phyloP scores from a whole-genome alignment of 345 rosid genomes.

The Eucalyptus coolabah region DNA sequence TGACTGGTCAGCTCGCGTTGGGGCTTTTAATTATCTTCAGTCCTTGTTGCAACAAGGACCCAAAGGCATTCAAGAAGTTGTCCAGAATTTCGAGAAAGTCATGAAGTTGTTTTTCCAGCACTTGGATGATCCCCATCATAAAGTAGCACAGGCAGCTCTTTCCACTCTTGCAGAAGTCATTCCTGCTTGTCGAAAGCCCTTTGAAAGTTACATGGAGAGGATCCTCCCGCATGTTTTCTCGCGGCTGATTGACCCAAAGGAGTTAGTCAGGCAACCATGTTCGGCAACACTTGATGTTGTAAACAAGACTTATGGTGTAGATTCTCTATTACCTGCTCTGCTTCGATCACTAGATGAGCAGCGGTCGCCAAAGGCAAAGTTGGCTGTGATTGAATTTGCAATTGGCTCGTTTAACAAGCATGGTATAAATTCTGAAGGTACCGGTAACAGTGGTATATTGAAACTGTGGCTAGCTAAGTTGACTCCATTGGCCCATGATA shows the following conservation, averaged over 20 bases:
- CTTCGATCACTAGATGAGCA: conserved; percentile 98
- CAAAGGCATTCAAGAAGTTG: conserved; percentile 87
- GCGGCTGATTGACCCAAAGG: conserved; percentile 92
- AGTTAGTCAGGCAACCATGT: conserved; percentile 94
- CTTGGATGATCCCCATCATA: conserved; percentile 98
- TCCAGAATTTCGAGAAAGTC: conserved; percentile 92
- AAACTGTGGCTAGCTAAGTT: conserved; percentile 95
- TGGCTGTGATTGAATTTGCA: conserved; percentile 95
- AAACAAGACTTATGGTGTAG: conserved; percentile 82
- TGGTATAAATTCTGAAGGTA: conserved; percentile 65
- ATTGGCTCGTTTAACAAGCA: conserved; percentile 85
- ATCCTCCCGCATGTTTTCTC: conserved; percentile 96
- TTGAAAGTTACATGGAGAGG: conserved; percentile 97
- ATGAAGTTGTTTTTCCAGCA: conserved; percentile 98
- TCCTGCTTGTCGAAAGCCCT: conserved; percentile 93
- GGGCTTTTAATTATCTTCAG: conserved; percentile 80
- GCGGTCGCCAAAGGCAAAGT: conserved; percentile 95
- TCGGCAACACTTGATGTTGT: conserved; percentile 87
- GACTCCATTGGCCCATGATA: conserved; percentile 76
- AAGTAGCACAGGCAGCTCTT: conserved; percentile 99
- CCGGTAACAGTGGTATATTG: conserved; percentile 75
- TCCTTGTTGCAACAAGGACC: conserved; percentile 91
- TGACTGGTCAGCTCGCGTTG: conserved; percentile 97
- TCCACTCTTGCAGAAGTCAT: conserved; percentile 91
- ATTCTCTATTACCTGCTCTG: conserved; percentile 87